These are phyloP conservation scores for Rhynchosporium graminicola DNA, from an alignment of 2,329 filamentous ascomycete genomes.

Conservation along the genomic window DNA sequence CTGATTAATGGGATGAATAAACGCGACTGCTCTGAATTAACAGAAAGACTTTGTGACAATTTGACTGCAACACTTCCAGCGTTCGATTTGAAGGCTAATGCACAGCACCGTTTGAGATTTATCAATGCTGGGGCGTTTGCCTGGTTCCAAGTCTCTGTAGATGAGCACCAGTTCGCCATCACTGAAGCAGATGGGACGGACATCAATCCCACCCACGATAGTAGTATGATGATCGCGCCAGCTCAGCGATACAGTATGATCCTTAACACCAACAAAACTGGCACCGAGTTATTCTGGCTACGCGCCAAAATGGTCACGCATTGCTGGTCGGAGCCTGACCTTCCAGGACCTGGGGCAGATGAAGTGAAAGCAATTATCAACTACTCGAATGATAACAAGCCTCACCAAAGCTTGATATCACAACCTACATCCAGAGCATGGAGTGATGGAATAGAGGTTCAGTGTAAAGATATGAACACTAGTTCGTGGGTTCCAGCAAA, in stretches of 20 bases:
- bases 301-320: constrained; percentile 61
- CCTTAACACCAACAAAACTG: constrained; percentile 59
- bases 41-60: constrained; percentile 48
- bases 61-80: constrained; percentile 43
- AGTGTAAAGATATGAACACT: constrained; percentile 42
- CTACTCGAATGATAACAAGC: constrained; percentile 41
- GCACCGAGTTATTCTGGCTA: constrained; percentile 60
- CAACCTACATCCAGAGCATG: constrained; percentile 44
- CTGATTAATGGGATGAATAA: constrained; percentile 48
- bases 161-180: constrained; percentile 64
- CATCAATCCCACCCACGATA: constrained; percentile 59
- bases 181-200: constrained; percentile 72
- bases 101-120: constrained; percentile 65
- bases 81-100: constrained; percentile 52
- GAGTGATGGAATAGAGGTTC: constrained; percentile 43
- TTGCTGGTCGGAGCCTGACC: constrained; percentile 57
- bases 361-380: constrained; percentile 52
- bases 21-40: constrained; percentile 43
- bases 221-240: constrained; percentile 65
- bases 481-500: constrained; percentile 49
- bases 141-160: constrained; percentile 70
- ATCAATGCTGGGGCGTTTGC: constrained; percentile 72
- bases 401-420: constrained; percentile 14
- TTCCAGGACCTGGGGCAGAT: constrained; percentile 46
- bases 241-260: constrained; percentile 72